These are phyloP conservation scores for Leucoagaricus sp. DNA, from an alignment of 1,284 basidiomycete genomes.

Conservation along the genomic window DNA sequence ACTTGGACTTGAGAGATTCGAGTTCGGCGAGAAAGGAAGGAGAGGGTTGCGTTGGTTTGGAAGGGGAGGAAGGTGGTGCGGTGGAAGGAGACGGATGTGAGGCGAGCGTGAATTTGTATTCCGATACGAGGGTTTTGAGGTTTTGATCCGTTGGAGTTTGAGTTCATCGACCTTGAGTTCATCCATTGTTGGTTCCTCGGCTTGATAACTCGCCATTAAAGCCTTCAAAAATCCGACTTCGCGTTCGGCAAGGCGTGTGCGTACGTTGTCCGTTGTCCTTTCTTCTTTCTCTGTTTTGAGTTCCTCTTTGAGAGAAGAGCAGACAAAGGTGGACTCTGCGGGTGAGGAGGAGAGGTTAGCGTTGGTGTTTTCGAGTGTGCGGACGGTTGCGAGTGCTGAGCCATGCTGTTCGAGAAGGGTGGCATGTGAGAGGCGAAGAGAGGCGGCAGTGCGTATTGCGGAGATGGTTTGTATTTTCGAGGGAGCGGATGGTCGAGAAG, in stretches of 20 bases:
- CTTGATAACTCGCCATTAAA: conserved; percentile 61
- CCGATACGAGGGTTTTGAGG: conserved; percentile 57
- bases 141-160: conserved; percentile 47
- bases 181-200: conserved; percentile 45
- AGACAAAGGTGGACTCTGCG: conserved; percentile 35
- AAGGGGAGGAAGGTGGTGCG: neutral
- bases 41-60: conserved; percentile 33
- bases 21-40: conserved; percentile 51
- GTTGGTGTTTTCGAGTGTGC: conserved; percentile 30
- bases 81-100: neutral
- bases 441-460: conserved; percentile 45
- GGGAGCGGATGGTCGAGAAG: conserved; percentile 26
- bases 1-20: conserved; percentile 37
- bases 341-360: conserved; percentile 50
- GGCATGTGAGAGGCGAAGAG: conserved; percentile 60
- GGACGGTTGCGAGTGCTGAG: conserved; percentile 48
- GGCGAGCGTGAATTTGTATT: conserved; percentile 47
- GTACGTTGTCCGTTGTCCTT: conserved; percentile 45
- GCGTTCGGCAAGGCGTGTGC: conserved; percentile 49
- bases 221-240: conserved; percentile 66
- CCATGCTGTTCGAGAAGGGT: conserved; percentile 67
- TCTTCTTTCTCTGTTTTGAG: conserved; percentile 44
- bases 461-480: conserved; percentile 49
- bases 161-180: conserved; percentile 32
- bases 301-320: conserved; percentile 22